These are phyloP conservation scores for Penicillium sp. DNA, from an alignment of 2,329 filamentous ascomycete species.

Conservation along the genomic window DNA sequence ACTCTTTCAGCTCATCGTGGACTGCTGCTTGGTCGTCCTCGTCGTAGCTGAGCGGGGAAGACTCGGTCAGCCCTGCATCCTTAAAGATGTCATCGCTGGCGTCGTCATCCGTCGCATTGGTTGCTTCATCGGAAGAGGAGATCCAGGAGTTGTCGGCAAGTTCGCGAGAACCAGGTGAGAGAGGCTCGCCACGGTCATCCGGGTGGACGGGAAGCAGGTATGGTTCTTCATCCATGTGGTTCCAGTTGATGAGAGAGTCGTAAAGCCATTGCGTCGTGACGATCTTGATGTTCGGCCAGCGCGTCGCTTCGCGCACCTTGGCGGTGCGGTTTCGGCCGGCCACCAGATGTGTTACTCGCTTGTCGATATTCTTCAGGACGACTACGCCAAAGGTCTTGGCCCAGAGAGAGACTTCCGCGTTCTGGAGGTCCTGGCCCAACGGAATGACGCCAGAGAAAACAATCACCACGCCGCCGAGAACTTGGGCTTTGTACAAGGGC, in stretches of 20 bases:
- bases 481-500: conserved; percentile 73
- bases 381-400: conserved; percentile 80
- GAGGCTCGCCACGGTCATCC: conserved; percentile 58
- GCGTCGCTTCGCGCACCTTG: conserved; percentile 85
- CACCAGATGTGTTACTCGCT: conserved; percentile 54
- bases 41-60: conserved; percentile 57
- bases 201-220: conserved; percentile 79
- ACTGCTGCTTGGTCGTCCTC: conserved; percentile 64
- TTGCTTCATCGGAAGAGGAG: conserved; percentile 51
- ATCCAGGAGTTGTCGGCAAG: conserved; percentile 49
- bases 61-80: conserved; percentile 53
- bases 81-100: conserved; percentile 52
- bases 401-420: conserved; percentile 85
- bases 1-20: conserved; percentile 75
- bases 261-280: conserved; percentile 89
- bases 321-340: conserved; percentile 71
- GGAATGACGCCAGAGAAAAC: conserved; percentile 92
- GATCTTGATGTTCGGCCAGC: conserved; percentile 80
- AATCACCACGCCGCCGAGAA: conserved; percentile 74
- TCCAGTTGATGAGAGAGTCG: conserved; percentile 83
- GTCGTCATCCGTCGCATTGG: conserved; percentile 50
- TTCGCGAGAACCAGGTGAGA: conserved; percentile 45
- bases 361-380: conserved; percentile 49
- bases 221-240: conserved; percentile 72
- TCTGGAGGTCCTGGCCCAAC: conserved; percentile 73